These are phyloP conservation scores for Paxillus rubicundulus DNA, from an alignment of 768 basidiomycete species.

Conservation along the genomic window DNA sequence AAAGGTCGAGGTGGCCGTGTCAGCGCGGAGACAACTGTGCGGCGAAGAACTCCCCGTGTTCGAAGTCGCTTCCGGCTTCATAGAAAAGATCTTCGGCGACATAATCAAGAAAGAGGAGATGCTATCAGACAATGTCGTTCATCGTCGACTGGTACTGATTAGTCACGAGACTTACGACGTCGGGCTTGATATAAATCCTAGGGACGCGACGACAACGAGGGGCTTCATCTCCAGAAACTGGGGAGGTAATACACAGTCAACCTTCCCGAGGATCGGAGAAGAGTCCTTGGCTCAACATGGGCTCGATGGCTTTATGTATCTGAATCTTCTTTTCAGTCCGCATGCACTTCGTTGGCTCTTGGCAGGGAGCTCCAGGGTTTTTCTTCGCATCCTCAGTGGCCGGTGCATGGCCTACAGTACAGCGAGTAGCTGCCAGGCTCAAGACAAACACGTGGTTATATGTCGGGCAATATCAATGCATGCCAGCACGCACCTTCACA, in stretches of 20 bases:
- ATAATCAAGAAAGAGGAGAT: constrained; percentile 18
- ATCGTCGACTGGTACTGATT: constrained; percentile 4
- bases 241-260: constrained; percentile 16
- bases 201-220: constrained; percentile 18
- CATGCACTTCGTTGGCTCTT: constrained; percentile 15
- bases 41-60: constrained; percentile 4
- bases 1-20: constrained; percentile 10
- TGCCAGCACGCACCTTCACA: constrained; percentile 6
- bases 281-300: constrained; percentile 15
- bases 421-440: constrained; percentile 12
- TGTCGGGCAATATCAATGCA: constrained; percentile 19
- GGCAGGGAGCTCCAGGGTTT: constrained; percentile 15
- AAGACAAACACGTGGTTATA: constrained; percentile 15
- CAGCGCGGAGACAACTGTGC: constrained; percentile 9
- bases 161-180: constrained; percentile 6
- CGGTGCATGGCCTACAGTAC: neutral
- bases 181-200: constrained; percentile 8
- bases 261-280: constrained; percentile 12
- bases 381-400: constrained; percentile 12
- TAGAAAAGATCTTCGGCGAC: constrained; percentile 4
- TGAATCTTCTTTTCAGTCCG: constrained; percentile 17
- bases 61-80: constrained; percentile 8
- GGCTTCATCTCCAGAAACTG: constrained; percentile 15
- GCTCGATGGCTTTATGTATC: constrained; percentile 17
- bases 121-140: constrained; percentile 21